Base-by-base conservation (phyloP, 352 stramenopile species). In the Phytophthora pseudosyringae region DNA sequence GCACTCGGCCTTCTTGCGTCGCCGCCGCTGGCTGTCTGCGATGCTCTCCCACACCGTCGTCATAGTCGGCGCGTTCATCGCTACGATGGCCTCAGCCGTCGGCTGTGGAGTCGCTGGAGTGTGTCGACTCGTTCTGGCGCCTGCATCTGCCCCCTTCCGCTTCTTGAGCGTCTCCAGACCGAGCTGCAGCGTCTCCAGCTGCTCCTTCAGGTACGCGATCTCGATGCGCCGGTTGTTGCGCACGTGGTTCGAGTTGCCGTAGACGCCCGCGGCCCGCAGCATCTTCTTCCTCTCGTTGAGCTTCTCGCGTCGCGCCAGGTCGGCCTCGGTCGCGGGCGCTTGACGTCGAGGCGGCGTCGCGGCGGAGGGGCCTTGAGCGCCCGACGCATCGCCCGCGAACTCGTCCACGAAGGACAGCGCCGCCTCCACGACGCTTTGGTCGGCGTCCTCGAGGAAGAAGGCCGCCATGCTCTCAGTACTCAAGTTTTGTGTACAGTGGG, bases 181-280 rank as follows among this genome's bases (percentile, higher is more conserved):
- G 15, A 70, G 54, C 35, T 79, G 59, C 32, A 86, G 21, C 44
- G 80, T 67, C 21, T 67, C 51, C 18, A 83, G 66, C 39, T 77
- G 56, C 2, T 59, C 52, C 10, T 69, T 65, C 5, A 86, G 54
- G 35, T 81, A 80, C 0, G 66, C 21, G 25, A 86, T 70, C 59
- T 83, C 75, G 43, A 75, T 75, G 13, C 61, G 58, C 46, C 71
- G 71, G 36, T 76, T 66, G 41, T 76, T 66, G 50, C 71, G 67
- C 29, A 67, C 67, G 33, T 64, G 51, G 48, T 80, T 80, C 25
- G 71, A 63, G 49, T 76, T 59, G 41, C 57, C 57, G 58, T 73
- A 76, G 15, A 66, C 53, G 18, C 59, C 49, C 8, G 49, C 61
- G 47, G 39, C 44, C 1, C 56, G 61, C 44, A 67, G 33, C 44